Conservation (phyloP, 208 protist genomes). For the Acanthamoeba culbertsoni region DNA sequence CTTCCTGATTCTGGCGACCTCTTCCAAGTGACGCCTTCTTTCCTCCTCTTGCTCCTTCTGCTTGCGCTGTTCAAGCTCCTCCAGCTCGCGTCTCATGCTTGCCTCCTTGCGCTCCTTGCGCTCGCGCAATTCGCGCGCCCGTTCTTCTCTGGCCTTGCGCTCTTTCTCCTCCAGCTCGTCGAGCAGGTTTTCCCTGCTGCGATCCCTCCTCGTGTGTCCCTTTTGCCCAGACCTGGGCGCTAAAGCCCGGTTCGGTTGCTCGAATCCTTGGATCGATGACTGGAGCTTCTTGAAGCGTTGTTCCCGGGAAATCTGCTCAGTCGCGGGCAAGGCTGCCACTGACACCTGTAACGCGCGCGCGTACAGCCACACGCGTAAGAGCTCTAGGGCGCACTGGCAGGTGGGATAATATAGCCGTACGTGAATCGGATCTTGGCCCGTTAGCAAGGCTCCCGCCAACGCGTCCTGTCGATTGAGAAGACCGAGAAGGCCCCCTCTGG, state of each 20-base stretch:
- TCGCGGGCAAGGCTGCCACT: no score
- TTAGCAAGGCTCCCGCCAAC: no score
- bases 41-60: background rate
- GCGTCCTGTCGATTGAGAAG: background rate
- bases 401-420: background rate
- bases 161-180: background rate
- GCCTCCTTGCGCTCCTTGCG: background rate
- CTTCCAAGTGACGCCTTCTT: background rate
- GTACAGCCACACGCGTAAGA: background rate
- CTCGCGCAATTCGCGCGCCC: slow-evolving; percentile 4
- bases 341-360: no score
- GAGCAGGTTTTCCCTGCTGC: no score
- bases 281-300: slow-evolving; percentile 28
- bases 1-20: background rate
- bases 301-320: no score
- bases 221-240: no score
- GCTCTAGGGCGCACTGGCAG: background rate
- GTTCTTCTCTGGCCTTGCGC: background rate
- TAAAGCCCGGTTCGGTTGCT: no score
- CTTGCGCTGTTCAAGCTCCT: background rate
- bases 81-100: background rate
- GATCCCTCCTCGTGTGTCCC: background rate
- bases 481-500: background rate
- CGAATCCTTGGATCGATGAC: slow-evolving; percentile 38
- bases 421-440: background rate